phyloP scores from a whole-genome alignment of 1,284 basidiomycete genomes.

The Phylloporus sp. region DNA sequence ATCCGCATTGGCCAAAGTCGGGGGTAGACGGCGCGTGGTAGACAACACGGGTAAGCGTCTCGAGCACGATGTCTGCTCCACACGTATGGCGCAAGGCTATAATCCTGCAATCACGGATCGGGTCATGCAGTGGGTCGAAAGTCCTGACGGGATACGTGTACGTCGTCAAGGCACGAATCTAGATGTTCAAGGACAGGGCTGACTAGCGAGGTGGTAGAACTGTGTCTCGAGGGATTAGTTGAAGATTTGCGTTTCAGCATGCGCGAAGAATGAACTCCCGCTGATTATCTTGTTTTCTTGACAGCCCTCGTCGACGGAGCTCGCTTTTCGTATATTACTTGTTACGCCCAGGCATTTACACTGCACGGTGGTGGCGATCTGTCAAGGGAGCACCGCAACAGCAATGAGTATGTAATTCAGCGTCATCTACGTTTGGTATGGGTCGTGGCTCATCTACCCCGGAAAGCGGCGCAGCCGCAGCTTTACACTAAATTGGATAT shows the following conservation, averaged over 20 bases:
- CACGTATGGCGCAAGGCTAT: constrained; percentile 66
- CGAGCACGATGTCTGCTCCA: constrained; percentile 66
- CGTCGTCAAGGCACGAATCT: constrained; percentile 37
- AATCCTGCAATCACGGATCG: constrained; percentile 47
- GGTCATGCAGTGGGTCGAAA: too few species aligned
- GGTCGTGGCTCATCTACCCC: too few species aligned
- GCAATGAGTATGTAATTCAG: background rate
- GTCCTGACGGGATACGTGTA: constrained; percentile 30
- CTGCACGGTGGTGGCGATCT: background rate
- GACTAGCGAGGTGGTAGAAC: too few species aligned
- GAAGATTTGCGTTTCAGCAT: too few species aligned
- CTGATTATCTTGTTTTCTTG: too few species aligned
- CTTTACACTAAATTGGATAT: background rate
- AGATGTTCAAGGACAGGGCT: too few species aligned
- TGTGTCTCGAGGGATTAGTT: too few species aligned
- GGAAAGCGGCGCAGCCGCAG: too few species aligned
- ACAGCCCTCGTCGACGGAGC: too few species aligned
- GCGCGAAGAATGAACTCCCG: too few species aligned
- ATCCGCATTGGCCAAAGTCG: constrained; percentile 43
- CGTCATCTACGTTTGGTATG: too few species aligned
- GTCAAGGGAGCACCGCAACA: background rate
- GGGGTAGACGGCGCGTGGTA: constrained; percentile 39
- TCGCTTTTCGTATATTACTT: background rate
- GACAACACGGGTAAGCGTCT: constrained; percentile 38
- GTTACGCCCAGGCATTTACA: background rate